phyloP scores from a whole-genome alignment of 2,329 filamentous ascomycete genomes.

The Cordyceps militaris region DNA sequence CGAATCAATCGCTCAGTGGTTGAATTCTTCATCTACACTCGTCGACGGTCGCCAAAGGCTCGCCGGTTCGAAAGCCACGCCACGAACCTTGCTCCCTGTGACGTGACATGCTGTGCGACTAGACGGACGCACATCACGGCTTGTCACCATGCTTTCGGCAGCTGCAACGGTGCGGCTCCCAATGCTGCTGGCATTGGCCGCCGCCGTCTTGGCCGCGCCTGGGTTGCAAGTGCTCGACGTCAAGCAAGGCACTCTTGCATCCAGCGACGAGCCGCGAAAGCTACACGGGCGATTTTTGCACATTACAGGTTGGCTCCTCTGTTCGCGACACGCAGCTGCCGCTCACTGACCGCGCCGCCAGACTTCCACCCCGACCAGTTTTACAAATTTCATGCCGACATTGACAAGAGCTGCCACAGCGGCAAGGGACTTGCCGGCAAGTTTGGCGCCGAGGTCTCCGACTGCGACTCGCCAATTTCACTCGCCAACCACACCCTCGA shows the following conservation, averaged over 20 bases:
- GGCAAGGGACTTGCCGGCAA: constrained; percentile 68
- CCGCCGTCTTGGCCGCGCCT: background rate
- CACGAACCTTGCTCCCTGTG: background rate
- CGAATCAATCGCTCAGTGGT: background rate
- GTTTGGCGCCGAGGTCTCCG: constrained; percentile 78
- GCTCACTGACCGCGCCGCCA: constrained; percentile 29
- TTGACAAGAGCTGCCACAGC: constrained; percentile 69
- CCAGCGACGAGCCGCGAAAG: constrained; percentile 24
- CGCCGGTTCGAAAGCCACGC: background rate
- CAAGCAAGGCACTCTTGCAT: background rate
- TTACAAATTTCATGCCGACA: constrained; percentile 73
- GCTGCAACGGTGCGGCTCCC: background rate
- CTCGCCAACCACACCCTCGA: constrained; percentile 83
- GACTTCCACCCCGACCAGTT: constrained; percentile 89
- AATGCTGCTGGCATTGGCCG: constrained; percentile 4
- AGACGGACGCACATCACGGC: background rate
- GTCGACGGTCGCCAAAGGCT: background rate
- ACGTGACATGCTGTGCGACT: constrained; percentile 7
- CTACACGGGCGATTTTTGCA: constrained; percentile 75
- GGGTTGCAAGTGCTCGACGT: background rate
- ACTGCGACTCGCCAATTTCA: constrained; percentile 77
- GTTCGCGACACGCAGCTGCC: background rate
- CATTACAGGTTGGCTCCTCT: constrained; percentile 62
- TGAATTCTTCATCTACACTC: background rate
- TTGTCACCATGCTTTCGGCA: background rate